Conservation (phyloP, 2,329 filamentous ascomycete genomes). For the Colletotrichum tofieldiae region DNA sequence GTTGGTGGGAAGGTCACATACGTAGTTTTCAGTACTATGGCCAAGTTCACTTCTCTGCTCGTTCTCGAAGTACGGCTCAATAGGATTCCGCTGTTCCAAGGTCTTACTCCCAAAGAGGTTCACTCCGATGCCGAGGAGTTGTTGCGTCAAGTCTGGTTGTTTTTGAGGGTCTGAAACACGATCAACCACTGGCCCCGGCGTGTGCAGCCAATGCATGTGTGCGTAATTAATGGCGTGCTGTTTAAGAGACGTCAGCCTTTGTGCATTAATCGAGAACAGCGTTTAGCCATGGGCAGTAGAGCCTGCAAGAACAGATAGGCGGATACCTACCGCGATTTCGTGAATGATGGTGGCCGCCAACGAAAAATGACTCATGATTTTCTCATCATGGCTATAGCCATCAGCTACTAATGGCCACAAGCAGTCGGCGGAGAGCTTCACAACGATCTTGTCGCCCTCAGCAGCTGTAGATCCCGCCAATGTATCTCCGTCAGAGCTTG, state of each 20-base stretch:
- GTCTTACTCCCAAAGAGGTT: not conserved
- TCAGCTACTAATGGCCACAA: constrained; percentile 2
- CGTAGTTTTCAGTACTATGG: not conserved
- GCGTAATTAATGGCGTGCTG: constrained; percentile 15
- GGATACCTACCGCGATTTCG: not conserved
- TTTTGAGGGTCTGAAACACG: not conserved
- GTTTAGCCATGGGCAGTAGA: not conserved
- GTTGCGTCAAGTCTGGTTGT: not conserved
- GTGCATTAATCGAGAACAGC: not conserved
- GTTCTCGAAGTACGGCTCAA: constrained; percentile 13
- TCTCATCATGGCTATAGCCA: constrained; percentile 14
- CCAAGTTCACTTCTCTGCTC: constrained; percentile 3
- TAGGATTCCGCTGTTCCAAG: not conserved
- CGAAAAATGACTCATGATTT: not conserved
- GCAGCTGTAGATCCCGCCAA: not conserved
- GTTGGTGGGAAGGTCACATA: not conserved
- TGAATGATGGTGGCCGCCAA: constrained; percentile 11
- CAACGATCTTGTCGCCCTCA: not conserved
- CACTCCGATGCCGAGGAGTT: not conserved
- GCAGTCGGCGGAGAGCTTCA: not conserved
- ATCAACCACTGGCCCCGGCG: not conserved
- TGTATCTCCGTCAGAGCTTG: not conserved
- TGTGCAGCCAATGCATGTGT: not conserved
- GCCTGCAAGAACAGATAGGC: not conserved
- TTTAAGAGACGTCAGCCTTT: not conserved